Evolutionary conservation across 1,284 basidiomycete species (phyloP), one percentile per base, ranked within the genome.

Genomic region (Fomitopsis pinicola): DNA sequence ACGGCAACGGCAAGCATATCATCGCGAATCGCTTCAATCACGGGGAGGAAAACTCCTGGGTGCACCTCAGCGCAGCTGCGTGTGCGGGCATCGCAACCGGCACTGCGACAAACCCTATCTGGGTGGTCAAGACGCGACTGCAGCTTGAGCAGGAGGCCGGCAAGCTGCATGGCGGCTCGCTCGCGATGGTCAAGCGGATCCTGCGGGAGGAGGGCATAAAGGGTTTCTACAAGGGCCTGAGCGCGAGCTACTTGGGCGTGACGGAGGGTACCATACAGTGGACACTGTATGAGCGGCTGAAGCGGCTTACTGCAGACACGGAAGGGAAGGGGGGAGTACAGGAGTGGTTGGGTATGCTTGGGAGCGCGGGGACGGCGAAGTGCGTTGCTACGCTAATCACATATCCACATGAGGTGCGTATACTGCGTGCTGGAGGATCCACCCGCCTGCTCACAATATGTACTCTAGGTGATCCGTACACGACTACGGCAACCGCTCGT

Each of bases 251-350:
- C 75, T 82, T 99, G 17, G 97, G 97, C 36, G 97, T 98, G 7
- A 93, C 95, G 17, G 97, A 99, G 75, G 92, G 92, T 4, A 96
- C 96, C 22, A 98, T 99, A 60, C 97, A 98, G 72, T 99, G 97
- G 97, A 92, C 93, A 22, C 78, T 99, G 12, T 99, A 99, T 74
- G 97, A 99, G 72, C 81, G 85, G 40, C 74, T 95, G 61, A 95
- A 96, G 75, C 81, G 77, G 66, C 69, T 91, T 15, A 82, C 22
- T 22, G 22, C 22, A 22, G 22, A 2, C 22, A 22, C 82, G 35
- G 80, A 89, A 62, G 82, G 82, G 0, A 77, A 78, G 61, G 84
- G 87, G 14, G 82, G 85, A 1, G 66, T 80, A 5, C 74, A 71
- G 14, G 88, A 91, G 70, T 94, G 91, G 89, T 65, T 81, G 0